Conservation (phyloP, 352 stramenopile genomes). For the Pythium rishiriense region DNA sequence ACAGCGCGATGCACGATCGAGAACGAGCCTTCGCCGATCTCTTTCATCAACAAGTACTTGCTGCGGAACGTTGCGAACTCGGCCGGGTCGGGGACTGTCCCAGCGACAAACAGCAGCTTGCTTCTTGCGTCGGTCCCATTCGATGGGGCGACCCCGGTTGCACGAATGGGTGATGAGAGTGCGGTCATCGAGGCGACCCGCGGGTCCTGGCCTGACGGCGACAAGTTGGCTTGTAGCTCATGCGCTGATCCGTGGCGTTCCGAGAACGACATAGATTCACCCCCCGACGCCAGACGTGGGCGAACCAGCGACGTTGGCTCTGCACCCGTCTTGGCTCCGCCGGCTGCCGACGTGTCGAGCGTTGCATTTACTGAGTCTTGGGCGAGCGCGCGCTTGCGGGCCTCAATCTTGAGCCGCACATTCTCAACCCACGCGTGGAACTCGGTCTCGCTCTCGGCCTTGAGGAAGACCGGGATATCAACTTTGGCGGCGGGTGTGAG, state of each 20-base stretch:
- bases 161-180: not conserved
- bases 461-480: constrained; percentile 54
- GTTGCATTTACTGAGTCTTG: constrained; percentile 23
- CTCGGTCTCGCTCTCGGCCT: constrained; percentile 44
- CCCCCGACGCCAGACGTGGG: not conserved
- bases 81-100: constrained; percentile 33
- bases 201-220: not conserved
- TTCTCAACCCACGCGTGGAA: constrained; percentile 52
- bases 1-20: constrained; percentile 81
- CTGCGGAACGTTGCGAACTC: constrained; percentile 55
- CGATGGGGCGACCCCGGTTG: not conserved
- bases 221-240: not conserved
- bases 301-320: not conserved
- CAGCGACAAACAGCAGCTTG: constrained; percentile 30
- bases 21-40: constrained; percentile 84
- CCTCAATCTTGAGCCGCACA: constrained; percentile 53
- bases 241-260: constrained; percentile 12
- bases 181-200: constrained; percentile 20
- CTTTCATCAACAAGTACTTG: constrained; percentile 75
- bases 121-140: constrained; percentile 1
- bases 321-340: not conserved
- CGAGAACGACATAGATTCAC: constrained; percentile 20
- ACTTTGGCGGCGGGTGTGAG: constrained; percentile 37
- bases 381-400: constrained; percentile 36
- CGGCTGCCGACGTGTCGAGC: constrained; percentile 3